Evolutionary conservation across 257 asterid species (phyloP).

Genomic region (Solanum pennellii): DNA sequence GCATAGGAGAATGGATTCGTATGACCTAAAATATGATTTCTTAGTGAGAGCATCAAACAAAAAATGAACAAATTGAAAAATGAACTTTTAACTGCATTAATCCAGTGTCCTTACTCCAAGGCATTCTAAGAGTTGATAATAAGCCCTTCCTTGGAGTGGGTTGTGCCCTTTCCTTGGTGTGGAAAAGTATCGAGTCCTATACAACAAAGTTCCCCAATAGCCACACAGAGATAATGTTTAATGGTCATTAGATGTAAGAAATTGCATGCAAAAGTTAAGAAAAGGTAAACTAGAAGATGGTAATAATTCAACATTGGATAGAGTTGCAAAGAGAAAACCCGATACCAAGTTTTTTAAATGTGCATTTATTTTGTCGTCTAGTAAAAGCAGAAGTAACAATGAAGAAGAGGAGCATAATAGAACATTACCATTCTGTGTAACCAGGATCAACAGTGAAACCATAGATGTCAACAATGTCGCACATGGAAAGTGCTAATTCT

Average conservation of each 20-base stretch:
- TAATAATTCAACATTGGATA: not conserved
- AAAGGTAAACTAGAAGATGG: not conserved
- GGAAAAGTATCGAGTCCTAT: slow-evolving; percentile 88
- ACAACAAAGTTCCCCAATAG: not conserved
- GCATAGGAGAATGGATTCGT: slow-evolving; percentile 98
- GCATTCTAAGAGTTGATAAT: slow-evolving; percentile 97
- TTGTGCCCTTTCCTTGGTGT: slow-evolving; percentile 96
- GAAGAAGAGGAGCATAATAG: not conserved
- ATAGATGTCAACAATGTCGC: slow-evolving; percentile 86
- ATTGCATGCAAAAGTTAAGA: not conserved
- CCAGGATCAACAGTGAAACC: slow-evolving; percentile 99
- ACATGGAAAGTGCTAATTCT: slow-evolving; percentile 98
- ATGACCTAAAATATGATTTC: slow-evolving; percentile 47
- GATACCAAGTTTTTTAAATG: not conserved
- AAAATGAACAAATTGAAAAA: not conserved
- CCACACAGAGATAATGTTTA: not conserved
- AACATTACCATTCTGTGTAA: slow-evolving; percentile 86
- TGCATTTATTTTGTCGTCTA: not conserved
- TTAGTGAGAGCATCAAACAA: not conserved
- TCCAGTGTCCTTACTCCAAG: slow-evolving; percentile 66
- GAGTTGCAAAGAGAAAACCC: not conserved
- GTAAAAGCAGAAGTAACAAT: not conserved
- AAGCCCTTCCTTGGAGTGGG: slow-evolving; percentile 99
- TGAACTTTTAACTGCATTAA: not conserved
- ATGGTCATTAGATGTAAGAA: not conserved